Conservation (phyloP, 2,329 filamentous ascomycete species). For the Aspergillus ustus region DNA sequence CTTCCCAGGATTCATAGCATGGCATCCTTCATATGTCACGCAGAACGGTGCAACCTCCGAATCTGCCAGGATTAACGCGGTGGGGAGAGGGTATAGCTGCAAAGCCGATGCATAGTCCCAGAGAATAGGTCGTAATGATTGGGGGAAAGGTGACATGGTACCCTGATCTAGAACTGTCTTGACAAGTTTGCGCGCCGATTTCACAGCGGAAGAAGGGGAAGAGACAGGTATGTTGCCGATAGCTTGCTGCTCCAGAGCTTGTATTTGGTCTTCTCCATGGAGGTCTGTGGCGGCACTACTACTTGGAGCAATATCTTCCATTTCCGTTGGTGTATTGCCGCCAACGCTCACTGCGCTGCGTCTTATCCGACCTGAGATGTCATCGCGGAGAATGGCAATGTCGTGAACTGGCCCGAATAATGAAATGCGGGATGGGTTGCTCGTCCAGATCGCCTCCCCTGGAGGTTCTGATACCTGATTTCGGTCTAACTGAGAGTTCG, state of each 20-base stretch:
- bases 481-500: slow-evolving; percentile 70
- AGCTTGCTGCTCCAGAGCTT: slow-evolving; percentile 25
- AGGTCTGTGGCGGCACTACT: slow-evolving; percentile 38
- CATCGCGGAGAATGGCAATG: slow-evolving; percentile 83
- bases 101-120: slow-evolving; percentile 84
- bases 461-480: slow-evolving; percentile 56
- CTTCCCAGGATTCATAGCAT: slow-evolving; percentile 89
- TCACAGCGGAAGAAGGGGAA: slow-evolving; percentile 33
- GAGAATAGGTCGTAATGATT: slow-evolving; percentile 77
- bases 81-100: slow-evolving; percentile 86
- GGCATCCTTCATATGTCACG: slow-evolving; percentile 91
- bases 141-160: slow-evolving; percentile 82
- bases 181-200: slow-evolving; percentile 74
- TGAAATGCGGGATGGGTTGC: slow-evolving; percentile 79
- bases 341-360: slow-evolving; percentile 76
- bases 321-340: slow-evolving; percentile 30
- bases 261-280: slow-evolving; percentile 24
- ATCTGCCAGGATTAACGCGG: slow-evolving; percentile 81
- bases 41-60: slow-evolving; percentile 80
- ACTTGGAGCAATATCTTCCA: slow-evolving; percentile 32
- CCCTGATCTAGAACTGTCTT: slow-evolving; percentile 93
- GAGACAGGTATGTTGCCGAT: slow-evolving; percentile 20
- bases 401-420: slow-evolving; percentile 90
- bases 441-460: slow-evolving; percentile 84
- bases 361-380: slow-evolving; percentile 78